A percentile compares a stretch with the other conserved stretches of the same genome.
Conservation (phyloP, 2,329 filamentous ascomycete genomes). For the Diaporthe longicolla region DNA sequence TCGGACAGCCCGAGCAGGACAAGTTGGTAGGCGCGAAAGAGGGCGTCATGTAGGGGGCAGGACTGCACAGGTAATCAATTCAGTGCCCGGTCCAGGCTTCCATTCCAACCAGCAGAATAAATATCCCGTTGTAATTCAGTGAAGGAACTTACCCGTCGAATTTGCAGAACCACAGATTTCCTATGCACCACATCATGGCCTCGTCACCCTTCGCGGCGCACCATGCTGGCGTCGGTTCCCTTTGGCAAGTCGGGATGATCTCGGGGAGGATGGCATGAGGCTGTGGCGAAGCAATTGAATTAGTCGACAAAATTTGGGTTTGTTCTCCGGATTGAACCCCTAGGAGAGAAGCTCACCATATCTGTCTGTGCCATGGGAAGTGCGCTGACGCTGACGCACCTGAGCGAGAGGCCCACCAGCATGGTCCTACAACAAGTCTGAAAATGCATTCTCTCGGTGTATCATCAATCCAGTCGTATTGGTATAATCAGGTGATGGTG, state of each 20-base stretch:
- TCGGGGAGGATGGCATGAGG: not conserved
- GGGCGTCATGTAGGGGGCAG: not conserved
- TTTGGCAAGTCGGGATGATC: not conserved
- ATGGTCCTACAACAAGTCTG: not conserved
- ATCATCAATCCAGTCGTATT: not conserved
- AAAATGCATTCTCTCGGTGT: not conserved
- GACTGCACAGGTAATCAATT: not conserved
- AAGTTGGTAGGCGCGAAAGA: constrained; percentile 1
- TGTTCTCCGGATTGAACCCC: not conserved
- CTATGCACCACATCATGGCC: constrained; percentile 13
- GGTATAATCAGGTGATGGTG: not conserved
- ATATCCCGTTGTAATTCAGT: too few species aligned
- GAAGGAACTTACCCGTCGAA: not conserved
- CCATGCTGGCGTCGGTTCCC: not conserved
- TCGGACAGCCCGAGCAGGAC: constrained; percentile 3
- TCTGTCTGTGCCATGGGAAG: not conserved
- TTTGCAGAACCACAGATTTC: not conserved
- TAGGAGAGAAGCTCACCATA: not conserved
- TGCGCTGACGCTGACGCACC: not conserved
- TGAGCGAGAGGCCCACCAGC: not conserved
- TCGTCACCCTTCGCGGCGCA: not conserved
- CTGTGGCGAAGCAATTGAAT: not conserved
- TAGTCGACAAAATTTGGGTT: too few species aligned
- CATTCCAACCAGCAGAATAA: not conserved
- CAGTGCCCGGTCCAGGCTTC: not conserved